Evolutionary conservation across 768 basidiomycete species (phyloP).

Genomic region (Phlegmacium glaucopus): DNA sequence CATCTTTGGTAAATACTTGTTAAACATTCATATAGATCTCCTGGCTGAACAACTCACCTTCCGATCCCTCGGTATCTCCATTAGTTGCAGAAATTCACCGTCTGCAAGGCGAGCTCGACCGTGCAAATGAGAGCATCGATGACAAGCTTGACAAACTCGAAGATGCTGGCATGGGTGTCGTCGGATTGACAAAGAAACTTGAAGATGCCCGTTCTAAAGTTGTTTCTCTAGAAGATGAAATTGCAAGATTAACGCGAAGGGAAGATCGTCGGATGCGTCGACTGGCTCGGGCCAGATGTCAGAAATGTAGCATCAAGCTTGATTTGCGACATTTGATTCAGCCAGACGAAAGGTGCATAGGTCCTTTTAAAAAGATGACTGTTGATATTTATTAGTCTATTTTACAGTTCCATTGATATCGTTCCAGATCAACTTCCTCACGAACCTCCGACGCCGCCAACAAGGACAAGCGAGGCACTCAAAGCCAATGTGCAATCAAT

Average conservation of each 20-base stretch:
- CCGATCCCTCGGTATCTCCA: slow-evolving; percentile 56
- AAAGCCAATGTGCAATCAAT: slow-evolving; percentile 56
- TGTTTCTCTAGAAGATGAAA: slow-evolving; percentile 59
- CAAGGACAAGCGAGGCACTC: slow-evolving; percentile 63
- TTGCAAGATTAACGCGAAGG: slow-evolving; percentile 57
- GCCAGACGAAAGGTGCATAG: slow-evolving; percentile 60
- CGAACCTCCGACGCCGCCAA: slow-evolving; percentile 67
- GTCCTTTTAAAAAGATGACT: too few relatives aligned
- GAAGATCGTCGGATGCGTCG: slow-evolving; percentile 68
- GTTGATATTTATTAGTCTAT: too few relatives aligned
- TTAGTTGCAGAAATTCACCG: slow-evolving; percentile 70
- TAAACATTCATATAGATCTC: slow-evolving; percentile 49
- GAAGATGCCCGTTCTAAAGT: slow-evolving; percentile 67
- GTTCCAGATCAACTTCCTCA: slow-evolving; percentile 43
- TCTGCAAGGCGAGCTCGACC: slow-evolving; percentile 71
- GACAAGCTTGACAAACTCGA: slow-evolving; percentile 86
- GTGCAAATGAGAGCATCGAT: slow-evolving; percentile 82
- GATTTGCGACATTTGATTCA: slow-evolving; percentile 43
- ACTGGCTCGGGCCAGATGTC: slow-evolving; percentile 60
- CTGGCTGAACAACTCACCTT: slow-evolving; percentile 63
- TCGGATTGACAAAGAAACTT: slow-evolving; percentile 66
- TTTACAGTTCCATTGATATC: slow-evolving; percentile 49
- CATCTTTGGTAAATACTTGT: neutral
- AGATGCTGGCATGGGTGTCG: slow-evolving; percentile 72
- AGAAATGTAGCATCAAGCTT: slow-evolving; percentile 64